These are phyloP conservation scores for Ambrosiella beaveri DNA, from an alignment of 2,329 filamentous ascomycete genomes.

Conservation along the genomic window DNA sequence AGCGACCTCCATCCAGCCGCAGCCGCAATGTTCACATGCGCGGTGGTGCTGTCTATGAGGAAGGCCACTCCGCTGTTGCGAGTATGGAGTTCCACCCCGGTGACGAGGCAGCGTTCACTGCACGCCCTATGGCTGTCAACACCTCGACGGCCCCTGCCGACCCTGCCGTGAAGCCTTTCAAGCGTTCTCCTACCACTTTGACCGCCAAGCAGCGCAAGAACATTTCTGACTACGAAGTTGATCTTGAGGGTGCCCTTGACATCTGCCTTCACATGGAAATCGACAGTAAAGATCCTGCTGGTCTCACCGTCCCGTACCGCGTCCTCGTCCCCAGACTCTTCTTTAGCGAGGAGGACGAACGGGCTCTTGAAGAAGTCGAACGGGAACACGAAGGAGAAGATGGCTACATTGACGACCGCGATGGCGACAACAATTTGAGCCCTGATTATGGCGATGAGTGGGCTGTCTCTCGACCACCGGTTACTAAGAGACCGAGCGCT, in stretches of 20 bases:
- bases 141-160: not conserved
- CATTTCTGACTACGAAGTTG: slow-evolving; percentile 40
- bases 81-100: slow-evolving; percentile 34
- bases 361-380: slow-evolving; percentile 14
- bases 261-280: slow-evolving; percentile 83
- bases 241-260: slow-evolving; percentile 70
- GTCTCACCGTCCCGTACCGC: slow-evolving; percentile 74
- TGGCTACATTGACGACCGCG: not conserved
- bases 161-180: slow-evolving; percentile 28
- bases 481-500: not conserved
- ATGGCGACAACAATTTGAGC: not conserved
- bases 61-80: not conserved
- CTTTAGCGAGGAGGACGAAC: slow-evolving; percentile 31
- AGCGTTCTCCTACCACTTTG: slow-evolving; percentile 53
- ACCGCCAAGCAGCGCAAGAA: slow-evolving; percentile 43
- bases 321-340: slow-evolving; percentile 66
- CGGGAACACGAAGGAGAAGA: not conserved
- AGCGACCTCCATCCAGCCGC: slow-evolving; percentile 13
- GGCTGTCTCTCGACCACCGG: not conserved
- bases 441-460: slow-evolving; percentile 2
- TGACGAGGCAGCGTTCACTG: slow-evolving; percentile 37
- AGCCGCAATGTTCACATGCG: slow-evolving; percentile 19
- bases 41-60: slow-evolving; percentile 23
- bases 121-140: not conserved
- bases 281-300: slow-evolving; percentile 66